Evolutionary conservation across 2,329 filamentous ascomycete genomes (phyloP).

Genomic region (Phialemoniopsis sp.): DNA sequence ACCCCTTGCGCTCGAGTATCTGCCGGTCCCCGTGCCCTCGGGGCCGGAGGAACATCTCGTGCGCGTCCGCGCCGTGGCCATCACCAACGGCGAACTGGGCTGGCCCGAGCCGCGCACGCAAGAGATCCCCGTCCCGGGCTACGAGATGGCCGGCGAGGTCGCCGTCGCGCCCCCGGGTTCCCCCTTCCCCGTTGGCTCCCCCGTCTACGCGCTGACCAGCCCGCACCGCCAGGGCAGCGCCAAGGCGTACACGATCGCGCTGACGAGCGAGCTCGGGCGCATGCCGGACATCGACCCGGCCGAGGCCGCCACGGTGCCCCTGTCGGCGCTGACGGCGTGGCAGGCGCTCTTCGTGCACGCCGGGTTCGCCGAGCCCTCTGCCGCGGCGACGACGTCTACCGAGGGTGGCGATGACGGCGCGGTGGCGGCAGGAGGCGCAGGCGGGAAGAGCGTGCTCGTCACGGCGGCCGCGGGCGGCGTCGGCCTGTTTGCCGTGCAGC

Average conservation of each 20-base stretch:
- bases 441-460: constrained; percentile 13
- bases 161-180: constrained; percentile 15
- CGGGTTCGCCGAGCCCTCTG: constrained; percentile 5
- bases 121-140: constrained; percentile 14
- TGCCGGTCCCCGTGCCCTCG: constrained; percentile 8
- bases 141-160: constrained; percentile 23
- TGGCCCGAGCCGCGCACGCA: constrained; percentile 12
- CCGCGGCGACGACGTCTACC: neutral
- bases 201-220: constrained; percentile 20
- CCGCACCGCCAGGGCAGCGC: constrained; percentile 15
- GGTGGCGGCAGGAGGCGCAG: constrained; percentile 4
- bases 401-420: neutral
- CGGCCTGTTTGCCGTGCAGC: constrained; percentile 16
- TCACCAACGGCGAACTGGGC: constrained; percentile 20
- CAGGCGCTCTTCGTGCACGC: constrained; percentile 16
- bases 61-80: constrained; percentile 21
- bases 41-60: constrained; percentile 18
- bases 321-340: constrained; percentile 15
- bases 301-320: constrained; percentile 15
- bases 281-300: constrained; percentile 16
- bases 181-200: constrained; percentile 17
- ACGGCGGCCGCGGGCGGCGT: constrained; percentile 14
- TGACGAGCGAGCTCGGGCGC: constrained; percentile 10
- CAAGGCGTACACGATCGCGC: constrained; percentile 9
- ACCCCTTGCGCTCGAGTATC: constrained; percentile 2